phyloP scores from a whole-genome alignment of 495 filamentous ascomycete genomes.

The Oidiodendron maius region DNA sequence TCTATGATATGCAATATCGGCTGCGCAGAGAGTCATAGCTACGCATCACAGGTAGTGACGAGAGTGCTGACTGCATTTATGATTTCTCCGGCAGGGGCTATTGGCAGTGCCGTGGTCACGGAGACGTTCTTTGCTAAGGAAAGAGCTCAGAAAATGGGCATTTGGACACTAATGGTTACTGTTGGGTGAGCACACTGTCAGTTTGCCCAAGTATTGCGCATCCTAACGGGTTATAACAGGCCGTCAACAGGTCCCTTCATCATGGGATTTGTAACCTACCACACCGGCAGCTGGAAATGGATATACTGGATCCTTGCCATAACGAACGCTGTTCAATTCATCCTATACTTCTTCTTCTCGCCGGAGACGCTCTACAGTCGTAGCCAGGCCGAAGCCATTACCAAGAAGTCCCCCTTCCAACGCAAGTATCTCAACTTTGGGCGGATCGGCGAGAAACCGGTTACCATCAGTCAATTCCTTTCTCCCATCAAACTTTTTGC shows the following conservation, averaged over 20 bases:
- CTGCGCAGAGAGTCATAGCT: conserved; percentile 40
- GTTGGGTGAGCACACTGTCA: conserved; percentile 30
- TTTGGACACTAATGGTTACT: conserved; percentile 49
- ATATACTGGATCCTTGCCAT: conserved; percentile 39
- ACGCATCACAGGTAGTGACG: conserved; percentile 37
- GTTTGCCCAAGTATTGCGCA: conserved; percentile 18
- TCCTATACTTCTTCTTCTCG: conserved; percentile 49
- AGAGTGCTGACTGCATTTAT: conserved; percentile 45
- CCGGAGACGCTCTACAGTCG: conserved; percentile 48
- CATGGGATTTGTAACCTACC: conserved; percentile 15
- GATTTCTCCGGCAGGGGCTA: conserved; percentile 43
- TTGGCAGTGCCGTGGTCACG: conserved; percentile 48
- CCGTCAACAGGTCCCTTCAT: conserved; percentile 7
- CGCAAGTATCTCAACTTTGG: conserved; percentile 38
- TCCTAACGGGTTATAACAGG: conserved; percentile 32
- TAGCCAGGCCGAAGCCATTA: conserved; percentile 10
- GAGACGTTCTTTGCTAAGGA: conserved; percentile 47
- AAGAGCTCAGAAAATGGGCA: conserved; percentile 43
- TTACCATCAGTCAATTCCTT: conserved; percentile 37
- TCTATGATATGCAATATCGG: conserved; percentile 44
- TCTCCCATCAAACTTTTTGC: neutral
- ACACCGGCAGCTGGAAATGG: conserved; percentile 27
- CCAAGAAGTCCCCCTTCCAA: conserved; percentile 18
- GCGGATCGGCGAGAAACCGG: conserved; percentile 40
- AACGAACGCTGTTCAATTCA: conserved; percentile 45